Percentiles rank a stretch among this genome's conserved stretches.
These are phyloP conservation scores for Phytophthora capsici DNA, from an alignment of 352 stramenopile species.

Conservation along the genomic window DNA sequence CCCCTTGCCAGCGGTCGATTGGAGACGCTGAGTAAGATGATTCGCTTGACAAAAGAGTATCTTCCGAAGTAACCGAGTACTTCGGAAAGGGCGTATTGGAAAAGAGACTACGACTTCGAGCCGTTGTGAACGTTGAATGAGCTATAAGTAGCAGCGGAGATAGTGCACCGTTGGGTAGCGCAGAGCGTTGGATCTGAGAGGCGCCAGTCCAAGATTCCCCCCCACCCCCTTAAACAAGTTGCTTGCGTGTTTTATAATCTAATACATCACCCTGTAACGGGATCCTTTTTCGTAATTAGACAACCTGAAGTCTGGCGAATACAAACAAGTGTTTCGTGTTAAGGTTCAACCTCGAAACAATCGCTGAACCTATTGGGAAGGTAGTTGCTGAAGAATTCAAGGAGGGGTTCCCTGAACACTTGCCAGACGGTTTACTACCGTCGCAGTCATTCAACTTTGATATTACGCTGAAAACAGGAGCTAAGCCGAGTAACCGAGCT, in stretches of 20 bases:
- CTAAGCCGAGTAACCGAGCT: conserved; percentile 6
- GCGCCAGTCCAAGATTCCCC: background rate
- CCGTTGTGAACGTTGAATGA: background rate
- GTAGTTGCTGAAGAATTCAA: conserved; percentile 5
- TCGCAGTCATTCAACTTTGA: conserved; percentile 13
- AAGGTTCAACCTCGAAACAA: conserved; percentile 3
- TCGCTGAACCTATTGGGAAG: conserved; percentile 4
- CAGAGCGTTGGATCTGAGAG: background rate
- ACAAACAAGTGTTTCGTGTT: conserved; percentile 4
- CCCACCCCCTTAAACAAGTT: background rate
- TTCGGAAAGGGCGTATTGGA: background rate
- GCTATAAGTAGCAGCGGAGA: background rate
- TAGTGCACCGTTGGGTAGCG: background rate
- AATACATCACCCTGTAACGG: too few relatives aligned
- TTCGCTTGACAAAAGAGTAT: background rate
- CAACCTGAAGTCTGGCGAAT: too few relatives aligned
- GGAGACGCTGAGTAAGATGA: conserved; percentile 6
- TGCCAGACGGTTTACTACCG: conserved; percentile 18
- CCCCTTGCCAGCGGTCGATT: conserved; percentile 9
- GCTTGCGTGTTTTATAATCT: background rate
- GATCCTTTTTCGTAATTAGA: too few relatives aligned
- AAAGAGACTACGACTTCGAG: background rate
- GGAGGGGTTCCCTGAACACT: conserved; percentile 15
- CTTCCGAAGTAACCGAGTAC: conserved; percentile 3
- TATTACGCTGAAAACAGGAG: conserved; percentile 16